phyloP scores from a whole-genome alignment of 768 basidiomycete genomes.

The Leccinum imitatum region DNA sequence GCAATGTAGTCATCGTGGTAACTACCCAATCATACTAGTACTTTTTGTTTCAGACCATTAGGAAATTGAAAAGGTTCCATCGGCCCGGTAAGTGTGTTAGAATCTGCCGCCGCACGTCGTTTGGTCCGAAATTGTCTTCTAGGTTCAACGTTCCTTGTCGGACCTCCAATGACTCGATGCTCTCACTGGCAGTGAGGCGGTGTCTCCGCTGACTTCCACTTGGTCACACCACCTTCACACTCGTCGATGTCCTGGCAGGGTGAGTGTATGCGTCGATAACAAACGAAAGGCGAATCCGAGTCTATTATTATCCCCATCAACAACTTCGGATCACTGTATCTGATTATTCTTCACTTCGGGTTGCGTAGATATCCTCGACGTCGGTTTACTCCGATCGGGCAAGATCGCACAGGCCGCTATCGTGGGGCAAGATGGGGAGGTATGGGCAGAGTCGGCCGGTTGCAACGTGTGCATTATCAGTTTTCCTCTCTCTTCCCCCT shows the following conservation, averaged over 20 bases:
- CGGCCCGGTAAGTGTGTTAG: too few species aligned
- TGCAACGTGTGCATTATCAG: slow-evolving; percentile 24
- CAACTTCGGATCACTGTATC: not conserved
- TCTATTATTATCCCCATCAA: not conserved
- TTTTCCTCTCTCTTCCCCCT: not conserved
- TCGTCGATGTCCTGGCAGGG: slow-evolving; percentile 30
- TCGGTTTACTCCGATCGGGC: slow-evolving; percentile 70
- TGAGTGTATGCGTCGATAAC: slow-evolving; percentile 10
- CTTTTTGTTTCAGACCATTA: too few species aligned
- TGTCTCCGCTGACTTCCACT: not conserved
- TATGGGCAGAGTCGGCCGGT: slow-evolving; percentile 32
- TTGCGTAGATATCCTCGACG: slow-evolving; percentile 73
- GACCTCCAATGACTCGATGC: not conserved
- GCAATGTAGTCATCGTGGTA: too few species aligned
- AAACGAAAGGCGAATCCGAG: not conserved
- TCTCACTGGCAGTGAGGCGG: not conserved
- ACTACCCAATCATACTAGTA: too few species aligned
- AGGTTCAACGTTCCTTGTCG: not conserved
- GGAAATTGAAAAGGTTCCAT: too few species aligned
- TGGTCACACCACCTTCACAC: not conserved
- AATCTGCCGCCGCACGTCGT: too few species aligned
- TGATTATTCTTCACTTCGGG: not conserved
- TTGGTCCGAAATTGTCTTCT: too few species aligned
- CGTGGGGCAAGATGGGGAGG: slow-evolving; percentile 30
- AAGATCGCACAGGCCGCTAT: slow-evolving; percentile 73